A percentile compares a stretch with the other conserved stretches of the same genome.
phyloP scores from a whole-genome alignment of 306 rosid species.

The Cucurbita maxima region DNA sequence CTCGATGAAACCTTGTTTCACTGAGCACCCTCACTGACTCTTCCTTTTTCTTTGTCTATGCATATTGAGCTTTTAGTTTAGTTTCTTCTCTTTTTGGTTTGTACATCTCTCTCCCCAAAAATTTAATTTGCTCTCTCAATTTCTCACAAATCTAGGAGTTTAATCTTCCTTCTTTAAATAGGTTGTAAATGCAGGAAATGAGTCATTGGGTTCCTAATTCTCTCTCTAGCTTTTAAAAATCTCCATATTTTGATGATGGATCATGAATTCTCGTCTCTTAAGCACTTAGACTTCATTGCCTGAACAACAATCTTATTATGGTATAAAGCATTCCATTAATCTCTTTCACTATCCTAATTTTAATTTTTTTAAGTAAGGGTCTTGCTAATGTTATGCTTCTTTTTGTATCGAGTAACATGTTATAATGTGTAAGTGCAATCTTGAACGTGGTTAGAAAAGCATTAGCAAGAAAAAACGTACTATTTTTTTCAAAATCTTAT shows the following conservation, averaged over 20 bases:
- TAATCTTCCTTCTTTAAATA: neutral
- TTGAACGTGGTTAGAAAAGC: neutral
- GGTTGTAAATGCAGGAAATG: constrained; percentile 1
- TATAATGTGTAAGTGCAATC: neutral
- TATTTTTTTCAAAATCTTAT: too few species aligned
- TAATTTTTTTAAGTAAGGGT: too few species aligned
- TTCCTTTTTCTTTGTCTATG: neutral
- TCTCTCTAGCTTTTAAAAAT: constrained; percentile 23
- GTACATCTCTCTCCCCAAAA: neutral
- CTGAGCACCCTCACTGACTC: neutral
- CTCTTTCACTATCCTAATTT: neutral
- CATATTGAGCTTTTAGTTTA: neutral
- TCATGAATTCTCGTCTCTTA: constrained; percentile 14
- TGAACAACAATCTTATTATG: constrained; percentile 17
- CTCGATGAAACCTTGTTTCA: neutral
- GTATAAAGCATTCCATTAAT: constrained; percentile 2
- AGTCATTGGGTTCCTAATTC: neutral
- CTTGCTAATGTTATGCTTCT: too few species aligned
- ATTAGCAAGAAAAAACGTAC: too few species aligned
- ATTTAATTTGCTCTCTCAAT: neutral
- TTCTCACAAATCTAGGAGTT: neutral
- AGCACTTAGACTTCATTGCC: neutral
- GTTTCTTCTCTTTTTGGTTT: neutral
- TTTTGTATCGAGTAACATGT: neutral
- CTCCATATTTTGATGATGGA: constrained; percentile 26